Conservation (phyloP, 371 early-diverging fungal genomes). For the Rhizopus stolonifer region DNA sequence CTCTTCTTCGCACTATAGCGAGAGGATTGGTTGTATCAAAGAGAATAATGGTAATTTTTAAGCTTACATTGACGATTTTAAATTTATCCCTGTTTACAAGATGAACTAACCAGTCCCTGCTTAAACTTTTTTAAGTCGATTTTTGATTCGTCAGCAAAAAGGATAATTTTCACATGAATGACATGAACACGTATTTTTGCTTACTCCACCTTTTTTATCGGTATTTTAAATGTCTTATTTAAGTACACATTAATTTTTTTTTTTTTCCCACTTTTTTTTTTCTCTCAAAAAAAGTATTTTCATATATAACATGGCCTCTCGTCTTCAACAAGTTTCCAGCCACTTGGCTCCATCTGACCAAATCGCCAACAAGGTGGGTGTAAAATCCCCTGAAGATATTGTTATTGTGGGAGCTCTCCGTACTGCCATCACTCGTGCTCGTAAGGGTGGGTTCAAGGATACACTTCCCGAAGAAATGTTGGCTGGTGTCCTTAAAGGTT, state of each 20-base stretch:
- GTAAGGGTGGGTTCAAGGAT: conserved; percentile 94
- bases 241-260: not conserved
- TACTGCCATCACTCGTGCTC: conserved; percentile 89
- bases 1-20: too few relatives aligned
- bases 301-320: conserved; percentile 49
- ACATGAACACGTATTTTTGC: conserved; percentile 12
- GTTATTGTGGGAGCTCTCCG: conserved; percentile 88
- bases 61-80: too few relatives aligned
- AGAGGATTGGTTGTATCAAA: too few relatives aligned
- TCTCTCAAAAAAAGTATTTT: not conserved
- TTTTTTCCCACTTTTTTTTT: conserved; percentile 1
- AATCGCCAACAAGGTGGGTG: conserved; percentile 67
- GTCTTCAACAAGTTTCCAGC: conserved; percentile 72
- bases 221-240: not conserved
- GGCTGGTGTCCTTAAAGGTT: conserved; percentile 81
- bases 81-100: too few relatives aligned
- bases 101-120: too few relatives aligned
- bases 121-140: not conserved
- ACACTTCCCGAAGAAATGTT: conserved; percentile 86
- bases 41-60: too few relatives aligned
- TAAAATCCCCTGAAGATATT: conserved; percentile 83
- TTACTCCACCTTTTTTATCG: conserved; percentile 22
- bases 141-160: conserved; percentile 25
- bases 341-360: conserved; percentile 62
- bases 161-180: conserved; percentile 18